A percentile compares a stretch with the other conserved stretches of the same genome.
Conservation (phyloP, 352 stramenopile genomes). For the Phytophthora pluvialis region DNA sequence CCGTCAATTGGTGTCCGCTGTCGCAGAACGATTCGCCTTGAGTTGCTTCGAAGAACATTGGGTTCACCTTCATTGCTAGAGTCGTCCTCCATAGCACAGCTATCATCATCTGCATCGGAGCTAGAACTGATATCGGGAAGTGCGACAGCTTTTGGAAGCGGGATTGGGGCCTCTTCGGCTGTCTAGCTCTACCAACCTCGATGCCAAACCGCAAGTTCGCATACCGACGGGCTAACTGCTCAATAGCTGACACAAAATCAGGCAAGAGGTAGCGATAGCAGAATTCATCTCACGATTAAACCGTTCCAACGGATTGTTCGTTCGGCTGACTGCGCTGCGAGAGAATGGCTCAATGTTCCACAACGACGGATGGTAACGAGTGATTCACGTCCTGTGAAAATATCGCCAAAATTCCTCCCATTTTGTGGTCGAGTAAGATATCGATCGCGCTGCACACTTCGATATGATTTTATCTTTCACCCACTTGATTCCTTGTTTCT, state of each 20-base stretch:
- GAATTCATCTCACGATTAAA: slow-evolving; percentile 34
- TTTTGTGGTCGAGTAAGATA: neutral
- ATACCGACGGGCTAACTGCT: slow-evolving; percentile 7
- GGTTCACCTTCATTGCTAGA: no score
- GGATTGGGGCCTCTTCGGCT: neutral
- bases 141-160: neutral
- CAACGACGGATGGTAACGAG: neutral
- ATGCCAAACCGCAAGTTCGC: neutral
- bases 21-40: no score
- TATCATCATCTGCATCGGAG: no score
- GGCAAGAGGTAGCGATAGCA: slow-evolving; percentile 8
- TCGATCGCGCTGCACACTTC: neutral
- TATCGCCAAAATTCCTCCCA: slow-evolving; percentile 4
- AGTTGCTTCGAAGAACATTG: no score
- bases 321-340: neutral
- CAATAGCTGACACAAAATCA: slow-evolving; percentile 19
- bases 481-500: slow-evolving; percentile 8
- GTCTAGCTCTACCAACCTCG: neutral
- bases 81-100: no score
- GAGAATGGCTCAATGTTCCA: slow-evolving; percentile 12
- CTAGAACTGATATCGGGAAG: no score
- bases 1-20: no score
- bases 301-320: slow-evolving; percentile 32
- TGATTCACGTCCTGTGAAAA: slow-evolving; percentile 6
- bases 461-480: slow-evolving; percentile 2